Evolutionary conservation across 2,329 filamentous ascomycete genomes (phyloP), one percentile per base, ranked within the genome.

Genomic region (Xylaria sp.): DNA sequence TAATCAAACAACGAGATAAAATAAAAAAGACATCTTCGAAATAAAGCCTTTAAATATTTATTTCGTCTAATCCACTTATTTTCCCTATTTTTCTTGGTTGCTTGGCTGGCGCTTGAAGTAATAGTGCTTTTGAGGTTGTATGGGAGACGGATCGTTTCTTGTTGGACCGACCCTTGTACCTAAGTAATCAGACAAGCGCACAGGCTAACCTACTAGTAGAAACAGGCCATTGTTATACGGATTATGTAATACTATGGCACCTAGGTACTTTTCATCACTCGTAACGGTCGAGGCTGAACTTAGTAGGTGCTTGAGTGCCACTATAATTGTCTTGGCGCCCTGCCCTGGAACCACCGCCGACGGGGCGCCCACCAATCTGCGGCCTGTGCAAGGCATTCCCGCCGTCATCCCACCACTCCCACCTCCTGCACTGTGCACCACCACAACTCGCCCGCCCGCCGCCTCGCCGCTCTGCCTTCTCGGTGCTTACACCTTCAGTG

Each of bases 331-430:
- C 67, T 66, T 69, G 63, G 67, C 67, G 43, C 58, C 28, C 49
- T 60, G 59, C 63, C 54, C 58, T 66, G 58, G 62, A 4, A 62
- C 66, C 48, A 59, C 54, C 49, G 18, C 36, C 58, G 52, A 55
- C 18, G 28, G 28, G 28, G 6, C 28, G 43, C 64, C 65, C 51
- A 67, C 68, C 65, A 70, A 70, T 68, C 60, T 36, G 51, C 46
- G 41, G 56, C 48, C 56, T 46, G 39, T 58, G 62, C n/a, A 46
- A 31, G 18, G 28, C 25, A 61, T 62, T 54, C 64, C 64, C 55
- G 62, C 66, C 62, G 63, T 68, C 69, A 69, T 69, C 69, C 61
- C 68, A 70, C 68, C 46, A 63, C 48, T 58, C 57, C 54, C 46
- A 52, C 46, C 31, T 52, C 43, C 31, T 39, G 46, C 46, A 67